These are phyloP conservation scores for Solanum chilense DNA, from an alignment of 257 asterid genomes.

Conservation along the genomic window DNA sequence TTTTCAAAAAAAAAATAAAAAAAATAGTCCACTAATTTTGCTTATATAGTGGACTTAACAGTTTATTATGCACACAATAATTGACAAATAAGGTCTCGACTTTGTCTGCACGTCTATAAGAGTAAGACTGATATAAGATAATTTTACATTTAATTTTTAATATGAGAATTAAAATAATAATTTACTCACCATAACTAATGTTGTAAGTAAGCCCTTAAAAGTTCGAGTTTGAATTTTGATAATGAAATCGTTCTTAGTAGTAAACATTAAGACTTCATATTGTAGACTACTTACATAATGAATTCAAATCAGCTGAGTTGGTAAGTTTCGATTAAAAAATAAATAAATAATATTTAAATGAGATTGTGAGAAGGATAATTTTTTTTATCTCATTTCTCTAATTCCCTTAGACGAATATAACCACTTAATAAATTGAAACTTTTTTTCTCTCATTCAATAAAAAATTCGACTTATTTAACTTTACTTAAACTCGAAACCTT, in stretches of 20 bases:
- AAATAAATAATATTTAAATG: too few relatives aligned
- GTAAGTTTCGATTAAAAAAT: background rate
- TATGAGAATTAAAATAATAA: background rate
- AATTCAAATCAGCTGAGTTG: background rate
- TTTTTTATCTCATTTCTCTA: background rate
- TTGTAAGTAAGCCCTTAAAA: background rate
- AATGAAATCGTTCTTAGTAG: background rate
- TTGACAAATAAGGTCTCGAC: background rate
- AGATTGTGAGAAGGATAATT: rapidly evolving
- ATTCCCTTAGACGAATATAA: too few relatives aligned
- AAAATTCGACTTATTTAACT: too few relatives aligned
- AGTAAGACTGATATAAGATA: background rate
- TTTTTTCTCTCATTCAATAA: background rate
- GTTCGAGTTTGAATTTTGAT: background rate
- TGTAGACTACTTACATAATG: background rate
- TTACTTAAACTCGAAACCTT: too few relatives aligned
- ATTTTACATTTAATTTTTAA: background rate
- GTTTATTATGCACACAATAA: background rate
- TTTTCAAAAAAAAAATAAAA: background rate
- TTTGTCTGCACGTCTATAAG: background rate
- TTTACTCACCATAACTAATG: background rate
- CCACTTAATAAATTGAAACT: background rate
- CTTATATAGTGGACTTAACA: background rate
- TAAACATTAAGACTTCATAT: background rate
- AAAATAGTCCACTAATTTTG: background rate